Percentiles rank a stretch among this genome's conserved stretches.
These are phyloP conservation scores for Pleurotus ostreatus DNA, from an alignment of 768 basidiomycete genomes.

Conservation along the genomic window DNA sequence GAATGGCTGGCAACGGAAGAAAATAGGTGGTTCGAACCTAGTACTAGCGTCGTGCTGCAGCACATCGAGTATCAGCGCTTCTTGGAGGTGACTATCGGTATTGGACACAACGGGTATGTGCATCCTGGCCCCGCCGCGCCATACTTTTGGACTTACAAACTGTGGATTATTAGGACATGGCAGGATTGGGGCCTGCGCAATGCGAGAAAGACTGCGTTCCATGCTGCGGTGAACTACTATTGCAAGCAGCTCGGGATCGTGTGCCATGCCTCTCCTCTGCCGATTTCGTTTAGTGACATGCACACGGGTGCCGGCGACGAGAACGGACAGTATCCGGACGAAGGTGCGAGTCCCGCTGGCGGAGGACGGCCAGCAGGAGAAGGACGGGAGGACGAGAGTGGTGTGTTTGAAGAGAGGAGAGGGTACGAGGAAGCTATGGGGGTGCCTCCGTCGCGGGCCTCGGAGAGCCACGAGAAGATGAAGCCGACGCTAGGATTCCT, in stretches of 20 bases:
- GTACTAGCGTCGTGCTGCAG: constrained; percentile 59
- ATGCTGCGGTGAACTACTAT: constrained; percentile 73
- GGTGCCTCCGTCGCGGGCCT: constrained; percentile 9
- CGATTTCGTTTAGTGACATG: constrained; percentile 46
- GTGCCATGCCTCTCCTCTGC: constrained; percentile 56
- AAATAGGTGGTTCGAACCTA: constrained; percentile 74
- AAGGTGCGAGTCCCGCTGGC: not conserved
- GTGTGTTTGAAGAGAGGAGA: constrained; percentile 8
- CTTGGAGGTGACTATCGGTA: constrained; percentile 65
- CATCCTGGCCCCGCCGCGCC: too few species aligned
- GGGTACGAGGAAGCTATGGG: constrained; percentile 1
- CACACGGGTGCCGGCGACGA: constrained; percentile 18
- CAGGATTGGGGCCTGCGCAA: constrained; percentile 58
- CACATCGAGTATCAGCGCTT: constrained; percentile 63
- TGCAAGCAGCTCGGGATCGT: constrained; percentile 66
- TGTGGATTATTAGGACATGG: too few species aligned
- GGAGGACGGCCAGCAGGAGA: not conserved
- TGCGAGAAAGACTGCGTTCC: constrained; percentile 70
- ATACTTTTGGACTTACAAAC: too few species aligned
- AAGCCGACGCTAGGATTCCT: constrained; percentile 43
- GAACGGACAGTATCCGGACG: not conserved
- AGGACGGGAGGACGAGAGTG: too few species aligned
- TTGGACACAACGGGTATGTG: constrained; percentile 47
- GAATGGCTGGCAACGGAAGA: constrained; percentile 77
- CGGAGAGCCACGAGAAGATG: constrained; percentile 24